Base-by-base conservation (phyloP, 2,329 filamentous ascomycete genomes). In the Aspergillus tubingensis region DNA sequence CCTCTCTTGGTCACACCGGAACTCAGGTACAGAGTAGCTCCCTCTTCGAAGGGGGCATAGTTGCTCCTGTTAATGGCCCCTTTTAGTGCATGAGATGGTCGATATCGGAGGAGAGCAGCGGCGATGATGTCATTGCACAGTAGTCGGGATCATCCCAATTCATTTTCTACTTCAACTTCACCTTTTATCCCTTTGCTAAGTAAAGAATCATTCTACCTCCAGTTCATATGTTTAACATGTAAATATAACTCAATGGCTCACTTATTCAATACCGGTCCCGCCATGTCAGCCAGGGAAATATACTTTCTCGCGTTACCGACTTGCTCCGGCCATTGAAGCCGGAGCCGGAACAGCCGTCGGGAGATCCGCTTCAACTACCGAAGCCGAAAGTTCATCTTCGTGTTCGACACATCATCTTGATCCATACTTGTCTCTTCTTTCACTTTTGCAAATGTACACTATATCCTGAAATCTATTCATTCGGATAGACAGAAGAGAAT, bases 301-400 rank as follows among this genome's bases (percentile, higher is more conserved):
- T 52, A 48, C 54, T 58, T 61, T 49, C 41, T 59, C 32, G 55
- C 13, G 21, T 41, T 59, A 63, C 71, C 71, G 70, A 70, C 54
- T 67, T 67, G 66, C 68, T 61, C 71, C 70, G 70, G 62, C n/a
- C 41, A 48, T 11, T 52, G 48, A 59, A 58, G 58, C 59, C 61
- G 63, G 58, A 39, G 54, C 56, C 61, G 64, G 55, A 63, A 53
- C n/a, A 39, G 54, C 48, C 64, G 63, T 67, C 65, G 68, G 65
- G 53, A 58, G 67, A 32, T 30, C 8, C 10, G 25, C 23, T 21
- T 27, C 21, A 30, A 32, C 52, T 43, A 41, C 53, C 59, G 57
- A 59, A 64, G 65, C 52, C 56, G 41, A 36, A 15, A 51, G 47
- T 43, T 43, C 54, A 41, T 54, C 44, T 21, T 61, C 49, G 52